Evolutionary conservation across 805 yeast species (phyloP).

Genomic region (Metahyphopichia silvanorum): DNA sequence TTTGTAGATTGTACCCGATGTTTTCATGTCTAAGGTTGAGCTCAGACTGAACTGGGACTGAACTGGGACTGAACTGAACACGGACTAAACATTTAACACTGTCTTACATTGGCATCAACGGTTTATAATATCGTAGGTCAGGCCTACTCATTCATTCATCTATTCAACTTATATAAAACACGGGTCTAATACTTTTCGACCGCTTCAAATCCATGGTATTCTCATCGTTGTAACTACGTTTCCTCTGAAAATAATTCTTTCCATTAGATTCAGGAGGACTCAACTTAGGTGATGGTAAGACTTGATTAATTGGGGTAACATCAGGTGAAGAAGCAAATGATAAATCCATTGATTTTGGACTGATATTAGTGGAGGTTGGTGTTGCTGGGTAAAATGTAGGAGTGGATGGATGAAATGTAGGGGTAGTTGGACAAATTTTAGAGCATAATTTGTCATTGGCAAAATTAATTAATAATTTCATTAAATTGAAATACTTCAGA

Average conservation of each 20-base stretch:
- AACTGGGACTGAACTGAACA: too few species aligned
- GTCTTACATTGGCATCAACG: too few species aligned
- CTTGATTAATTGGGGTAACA: background rate
- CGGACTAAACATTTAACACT: too few species aligned
- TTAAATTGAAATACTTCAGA: constrained; percentile 31
- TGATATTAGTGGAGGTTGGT: constrained; percentile 22
- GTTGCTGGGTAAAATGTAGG: constrained; percentile 21
- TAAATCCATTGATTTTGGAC: constrained; percentile 10
- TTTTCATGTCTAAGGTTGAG: too few species aligned
- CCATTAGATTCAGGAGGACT: background rate
- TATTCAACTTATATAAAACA: constrained; percentile 2
- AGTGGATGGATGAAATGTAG: constrained; percentile 5
- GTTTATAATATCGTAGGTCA: too few species aligned
- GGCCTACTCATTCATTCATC: too few species aligned
- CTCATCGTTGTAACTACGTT: constrained; percentile 11
- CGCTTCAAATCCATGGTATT: constrained; percentile 17
- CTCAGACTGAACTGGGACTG: too few species aligned
- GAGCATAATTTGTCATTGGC: constrained; percentile 15
- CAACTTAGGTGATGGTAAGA: constrained; percentile 1
- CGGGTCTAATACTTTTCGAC: constrained; percentile 13
- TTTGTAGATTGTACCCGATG: too few species aligned
- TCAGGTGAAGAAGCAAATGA: background rate
- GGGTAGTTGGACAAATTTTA: constrained; percentile 1
- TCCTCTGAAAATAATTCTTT: constrained; percentile 4
- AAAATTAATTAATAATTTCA: constrained; percentile 32